A percentile compares a stretch with the other conserved stretches of the same genome.
These are phyloP conservation scores for Eudorina sp. DNA, from an alignment of 139 green algal species.

Conservation along the genomic window DNA sequence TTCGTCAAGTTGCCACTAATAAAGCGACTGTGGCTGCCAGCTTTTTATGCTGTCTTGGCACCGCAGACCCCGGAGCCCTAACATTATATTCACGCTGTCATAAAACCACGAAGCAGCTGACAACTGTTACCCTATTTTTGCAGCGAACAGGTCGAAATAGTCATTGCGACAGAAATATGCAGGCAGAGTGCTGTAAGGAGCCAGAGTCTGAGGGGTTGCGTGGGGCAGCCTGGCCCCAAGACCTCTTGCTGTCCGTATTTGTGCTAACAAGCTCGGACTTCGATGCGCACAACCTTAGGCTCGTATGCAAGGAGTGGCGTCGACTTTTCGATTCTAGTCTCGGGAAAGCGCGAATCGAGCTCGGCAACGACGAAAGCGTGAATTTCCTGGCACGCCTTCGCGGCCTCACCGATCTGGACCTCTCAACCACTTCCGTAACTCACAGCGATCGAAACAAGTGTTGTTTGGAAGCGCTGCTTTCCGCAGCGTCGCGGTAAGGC, in stretches of 20 bases:
- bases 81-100: no score
- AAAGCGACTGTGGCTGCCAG: no score
- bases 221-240: not conserved
- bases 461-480: not conserved
- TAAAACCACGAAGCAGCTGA: no score
- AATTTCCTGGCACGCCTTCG: not conserved
- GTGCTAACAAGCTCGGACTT: not conserved
- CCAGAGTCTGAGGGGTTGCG: not conserved
- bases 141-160: no score
- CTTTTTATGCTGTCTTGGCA: no score
- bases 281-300: not conserved
- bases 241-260: not conserved
- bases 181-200: not conserved
- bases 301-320: not conserved
- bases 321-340: not conserved
- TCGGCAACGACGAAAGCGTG: not conserved
- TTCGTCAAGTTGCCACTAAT: no score
- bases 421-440: not conserved
- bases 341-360: not conserved
- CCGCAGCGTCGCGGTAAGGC: not conserved
- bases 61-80: no score
- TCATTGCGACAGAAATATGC: not conserved
- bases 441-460: not conserved
- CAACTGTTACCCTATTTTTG: no score
- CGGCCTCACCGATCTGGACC: not conserved